These are phyloP conservation scores for Cryptococcus jaspeensis DNA, from an alignment of 1,284 basidiomycete species.

Conservation along the genomic window DNA sequence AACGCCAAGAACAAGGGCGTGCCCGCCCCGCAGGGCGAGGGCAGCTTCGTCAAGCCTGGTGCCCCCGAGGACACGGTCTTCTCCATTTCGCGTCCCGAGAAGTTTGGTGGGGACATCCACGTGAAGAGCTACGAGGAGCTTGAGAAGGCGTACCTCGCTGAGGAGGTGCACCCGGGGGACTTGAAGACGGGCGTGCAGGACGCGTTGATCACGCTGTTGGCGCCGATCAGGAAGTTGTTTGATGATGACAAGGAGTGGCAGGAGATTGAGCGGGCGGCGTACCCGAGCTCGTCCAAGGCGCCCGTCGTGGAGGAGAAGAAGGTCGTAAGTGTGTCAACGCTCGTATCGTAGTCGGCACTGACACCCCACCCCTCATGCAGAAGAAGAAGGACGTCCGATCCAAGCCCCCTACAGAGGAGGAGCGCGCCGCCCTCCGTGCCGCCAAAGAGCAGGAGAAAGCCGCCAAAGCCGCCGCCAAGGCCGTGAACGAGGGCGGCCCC, in stretches of 20 bases:
- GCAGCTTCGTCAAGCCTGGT: constrained; percentile 63
- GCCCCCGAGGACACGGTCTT: constrained; percentile 84
- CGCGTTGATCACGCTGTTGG: constrained; percentile 73
- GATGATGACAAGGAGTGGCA: constrained; percentile 78
- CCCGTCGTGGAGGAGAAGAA: constrained; percentile 34
- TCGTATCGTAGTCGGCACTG: not conserved
- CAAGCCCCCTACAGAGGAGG: constrained; percentile 48
- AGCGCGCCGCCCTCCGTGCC: constrained; percentile 40
- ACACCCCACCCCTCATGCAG: constrained; percentile 2
- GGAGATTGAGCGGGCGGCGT: constrained; percentile 73
- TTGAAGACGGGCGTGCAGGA: constrained; percentile 80
- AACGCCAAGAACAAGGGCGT: constrained; percentile 45
- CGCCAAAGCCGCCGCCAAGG: constrained; percentile 40
- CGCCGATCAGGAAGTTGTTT: constrained; percentile 77
- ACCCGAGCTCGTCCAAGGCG: constrained; percentile 59
- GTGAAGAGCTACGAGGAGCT: constrained; percentile 68
- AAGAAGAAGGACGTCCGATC: constrained; percentile 33
- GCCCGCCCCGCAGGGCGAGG: constrained; percentile 32
- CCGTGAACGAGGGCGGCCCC: constrained; percentile 12
- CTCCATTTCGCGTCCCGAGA: constrained; percentile 70
- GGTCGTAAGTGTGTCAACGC: constrained; percentile 11
- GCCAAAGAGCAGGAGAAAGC: constrained; percentile 47
- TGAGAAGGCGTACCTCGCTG: constrained; percentile 72
- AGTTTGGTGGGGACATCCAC: constrained; percentile 81
- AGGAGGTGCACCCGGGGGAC: constrained; percentile 84